These are phyloP conservation scores for Colletotrichum viniferum DNA, from an alignment of 2,329 filamentous ascomycete species.

Conservation along the genomic window DNA sequence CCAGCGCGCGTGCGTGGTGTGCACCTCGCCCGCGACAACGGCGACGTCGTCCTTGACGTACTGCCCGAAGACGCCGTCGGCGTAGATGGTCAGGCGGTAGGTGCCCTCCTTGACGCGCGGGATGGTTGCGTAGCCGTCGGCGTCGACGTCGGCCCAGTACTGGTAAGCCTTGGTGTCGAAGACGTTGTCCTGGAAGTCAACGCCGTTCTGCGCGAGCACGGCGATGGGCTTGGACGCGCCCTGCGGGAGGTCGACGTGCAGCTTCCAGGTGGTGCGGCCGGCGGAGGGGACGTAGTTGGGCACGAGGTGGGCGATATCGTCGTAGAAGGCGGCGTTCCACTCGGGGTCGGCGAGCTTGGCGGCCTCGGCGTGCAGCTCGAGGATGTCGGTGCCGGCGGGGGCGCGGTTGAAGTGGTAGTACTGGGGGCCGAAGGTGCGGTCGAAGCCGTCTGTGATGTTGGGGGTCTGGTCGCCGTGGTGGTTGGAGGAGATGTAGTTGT, in stretches of 20 bases:
- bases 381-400: conserved; percentile 45
- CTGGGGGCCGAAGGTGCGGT: conserved; percentile 65
- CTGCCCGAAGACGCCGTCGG: conserved; percentile 65
- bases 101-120: conserved; percentile 57
- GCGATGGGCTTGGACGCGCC: conserved; percentile 54
- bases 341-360: conserved; percentile 50
- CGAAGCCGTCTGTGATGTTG: conserved; percentile 65
- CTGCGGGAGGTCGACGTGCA: conserved; percentile 54
- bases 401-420: conserved; percentile 66
- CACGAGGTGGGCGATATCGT: conserved; percentile 63
- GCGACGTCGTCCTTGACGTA: conserved; percentile 55
- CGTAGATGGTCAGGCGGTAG: conserved; percentile 68
- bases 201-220: conserved; percentile 52
- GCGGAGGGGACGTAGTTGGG: conserved; percentile 62
- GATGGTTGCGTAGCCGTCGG: conserved; percentile 50
- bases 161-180: conserved; percentile 54
- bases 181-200: conserved; percentile 63
- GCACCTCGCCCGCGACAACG: conserved; percentile 43
- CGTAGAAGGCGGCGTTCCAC: conserved; percentile 67
- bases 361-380: conserved; percentile 58
- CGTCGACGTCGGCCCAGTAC: conserved; percentile 58
- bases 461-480: conserved; percentile 65
- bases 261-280: conserved; percentile 54
- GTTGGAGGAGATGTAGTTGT: conserved; percentile 64
- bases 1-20: conserved; percentile 50